Base-by-base conservation (phyloP, 2,329 filamentous ascomycete species). In the Chaetomium olivaceum region DNA sequence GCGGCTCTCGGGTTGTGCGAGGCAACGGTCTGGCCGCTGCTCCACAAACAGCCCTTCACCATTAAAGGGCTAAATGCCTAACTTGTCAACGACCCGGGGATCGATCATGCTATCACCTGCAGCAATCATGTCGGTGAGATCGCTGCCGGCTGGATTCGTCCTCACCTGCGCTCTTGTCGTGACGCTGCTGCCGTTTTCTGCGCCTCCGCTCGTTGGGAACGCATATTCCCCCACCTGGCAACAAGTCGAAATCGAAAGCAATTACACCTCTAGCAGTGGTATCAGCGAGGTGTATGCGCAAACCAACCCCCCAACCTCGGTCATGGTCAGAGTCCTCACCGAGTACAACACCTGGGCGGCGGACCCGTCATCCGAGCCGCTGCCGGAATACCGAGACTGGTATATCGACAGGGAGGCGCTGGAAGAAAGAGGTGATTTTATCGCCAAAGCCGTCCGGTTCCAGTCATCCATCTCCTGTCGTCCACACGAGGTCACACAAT, bases 281-380 rank as follows among this genome's bases (percentile, higher is more conserved):
- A 70, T 73, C 46, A 36, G 6, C 33, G 64, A 69, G 31, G 52
- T 67, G 12, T 72, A 69, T 50, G 63, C 62, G 25, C 68, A 71
- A 31, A 67, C 58, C 19, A 71, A 71, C 58, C 68, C 69, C 1
- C 68, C 68, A 1, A 71, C 62, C 0, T 68, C 68, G 21, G 68
- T 67, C 19, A 67, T 71, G 21, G 63, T 66, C 14, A 60, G 63
- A n/a, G 65, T 68, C 5, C 43, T 70, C 5, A 63, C 63, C 14
- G 58, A 67, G 43, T 73, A 73, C 59, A 58, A 67, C 51, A 25
- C 63, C n/a, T 73, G 71, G 69, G 70, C 68, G 3, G 62, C 48
- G 1, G 51, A 71, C 9, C 67, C 67, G 16, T 31, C 62, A 1
- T 63, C 70, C 0, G 71, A 73, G 57, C 70, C 70, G 4, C 52